These are phyloP conservation scores for Monosporozyma solicola DNA, from an alignment of 805 yeast genomes.

Conservation along the genomic window DNA sequence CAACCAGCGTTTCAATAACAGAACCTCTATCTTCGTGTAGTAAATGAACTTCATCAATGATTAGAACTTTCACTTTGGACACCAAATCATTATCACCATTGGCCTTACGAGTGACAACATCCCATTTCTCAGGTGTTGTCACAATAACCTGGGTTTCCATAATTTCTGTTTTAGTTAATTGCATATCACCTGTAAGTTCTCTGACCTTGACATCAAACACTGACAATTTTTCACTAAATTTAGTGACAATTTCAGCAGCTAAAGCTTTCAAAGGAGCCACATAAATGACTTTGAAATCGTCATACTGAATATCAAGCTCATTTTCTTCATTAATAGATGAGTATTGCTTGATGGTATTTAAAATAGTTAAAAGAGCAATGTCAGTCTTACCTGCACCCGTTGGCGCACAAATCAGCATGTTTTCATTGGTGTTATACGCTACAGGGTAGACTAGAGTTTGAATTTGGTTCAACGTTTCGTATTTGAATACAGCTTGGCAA, in stretches of 20 bases:
- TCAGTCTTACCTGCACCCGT: conserved; percentile 98
- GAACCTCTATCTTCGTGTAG: conserved; percentile 97
- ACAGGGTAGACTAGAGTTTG: conserved; percentile 88
- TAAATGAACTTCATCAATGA: conserved; percentile 94
- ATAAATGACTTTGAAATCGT: conserved; percentile 82
- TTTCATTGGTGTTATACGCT: conserved; percentile 87
- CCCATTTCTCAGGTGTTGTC: conserved; percentile 97
- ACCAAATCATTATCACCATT: conserved; percentile 82
- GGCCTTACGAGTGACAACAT: conserved; percentile 90
- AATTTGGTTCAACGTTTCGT: conserved; percentile 70
- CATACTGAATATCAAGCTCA: conserved; percentile 60
- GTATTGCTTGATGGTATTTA: conserved; percentile 71
- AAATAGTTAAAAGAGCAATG: conserved; percentile 72
- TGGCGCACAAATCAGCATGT: conserved; percentile 94
- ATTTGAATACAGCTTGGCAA: conserved; percentile 80
- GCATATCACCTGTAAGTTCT: conserved; percentile 95
- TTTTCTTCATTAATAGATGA: conserved; percentile 44
- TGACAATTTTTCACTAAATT: conserved; percentile 62
- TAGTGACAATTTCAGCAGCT: conserved; percentile 95
- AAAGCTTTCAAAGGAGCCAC: conserved; percentile 91
- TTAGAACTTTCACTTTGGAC: conserved; percentile 72
- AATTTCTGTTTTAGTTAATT: conserved; percentile 71
- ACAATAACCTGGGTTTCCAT: conserved; percentile 78
- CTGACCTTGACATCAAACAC: conserved; percentile 84
- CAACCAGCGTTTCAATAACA: conserved; percentile 90